Evolutionary conservation across 768 basidiomycete genomes (phyloP).

Genomic region (Mycena indigotica): DNA sequence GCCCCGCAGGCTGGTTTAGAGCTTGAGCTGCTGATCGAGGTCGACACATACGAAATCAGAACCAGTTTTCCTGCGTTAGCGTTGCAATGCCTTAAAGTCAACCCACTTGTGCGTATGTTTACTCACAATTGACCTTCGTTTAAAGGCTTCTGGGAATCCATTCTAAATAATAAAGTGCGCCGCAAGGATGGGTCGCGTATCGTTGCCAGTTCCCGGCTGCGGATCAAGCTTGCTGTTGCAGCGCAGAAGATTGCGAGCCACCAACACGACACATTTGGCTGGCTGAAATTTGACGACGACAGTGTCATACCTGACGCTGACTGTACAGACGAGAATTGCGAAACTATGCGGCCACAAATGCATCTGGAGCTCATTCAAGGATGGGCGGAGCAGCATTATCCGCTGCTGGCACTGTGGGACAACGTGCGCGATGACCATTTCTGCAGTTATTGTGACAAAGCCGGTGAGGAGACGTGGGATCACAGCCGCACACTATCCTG

Average conservation of each 20-base stretch:
- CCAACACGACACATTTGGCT: not conserved
- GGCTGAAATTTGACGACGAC: not conserved
- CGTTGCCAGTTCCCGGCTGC: not conserved
- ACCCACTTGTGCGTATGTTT: not conserved
- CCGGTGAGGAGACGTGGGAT: not conserved
- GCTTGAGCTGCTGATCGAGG: not conserved
- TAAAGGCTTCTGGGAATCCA: not conserved
- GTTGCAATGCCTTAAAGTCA: not conserved
- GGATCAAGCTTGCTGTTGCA: not conserved
- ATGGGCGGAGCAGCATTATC: not conserved
- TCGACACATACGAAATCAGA: not conserved
- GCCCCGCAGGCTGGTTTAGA: not conserved
- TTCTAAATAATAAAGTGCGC: not conserved
- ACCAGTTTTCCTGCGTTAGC: not conserved
- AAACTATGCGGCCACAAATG: not conserved
- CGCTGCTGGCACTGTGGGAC: not conserved
- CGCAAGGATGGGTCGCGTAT: not conserved
- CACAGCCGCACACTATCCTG: not conserved
- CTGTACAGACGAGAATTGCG: not conserved
- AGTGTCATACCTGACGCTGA: not conserved
- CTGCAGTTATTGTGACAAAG: not conserved
- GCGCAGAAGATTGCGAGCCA: not conserved
- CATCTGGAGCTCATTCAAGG: not conserved
- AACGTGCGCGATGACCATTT: conserved; percentile 7
- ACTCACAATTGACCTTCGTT: not conserved